A percentile compares a stretch with the other conserved stretches of the same genome.
Conservation (phyloP, 345 rosid genomes). For the Linum trigynum region DNA sequence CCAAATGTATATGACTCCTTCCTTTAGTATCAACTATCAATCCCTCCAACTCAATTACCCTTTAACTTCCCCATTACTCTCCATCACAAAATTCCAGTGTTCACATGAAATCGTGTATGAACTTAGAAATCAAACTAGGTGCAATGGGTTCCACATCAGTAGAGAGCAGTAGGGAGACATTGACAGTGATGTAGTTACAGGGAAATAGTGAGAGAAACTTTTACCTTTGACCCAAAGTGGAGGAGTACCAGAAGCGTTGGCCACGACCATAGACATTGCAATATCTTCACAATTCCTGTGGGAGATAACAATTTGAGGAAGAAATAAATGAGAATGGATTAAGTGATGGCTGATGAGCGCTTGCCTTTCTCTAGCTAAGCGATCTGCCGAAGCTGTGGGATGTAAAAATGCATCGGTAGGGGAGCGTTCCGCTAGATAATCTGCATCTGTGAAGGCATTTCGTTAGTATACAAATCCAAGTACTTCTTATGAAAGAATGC, state of each 20-base stretch:
- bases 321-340: not conserved
- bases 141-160: no score
- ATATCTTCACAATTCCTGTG: constrained; percentile 27
- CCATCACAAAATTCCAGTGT: not conserved
- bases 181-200: not conserved
- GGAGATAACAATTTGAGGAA: not conserved
- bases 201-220: not conserved
- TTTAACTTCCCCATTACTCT: not conserved
- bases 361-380: constrained; percentile 19
- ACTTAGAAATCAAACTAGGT: not conserved
- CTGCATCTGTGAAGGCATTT: constrained; percentile 14
- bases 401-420: no score
- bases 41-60: not conserved
- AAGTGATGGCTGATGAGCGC: not conserved
- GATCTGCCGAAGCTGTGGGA: no score
- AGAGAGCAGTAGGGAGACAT: not conserved
- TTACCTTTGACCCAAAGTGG: constrained; percentile 32
- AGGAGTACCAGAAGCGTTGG: constrained; percentile 27
- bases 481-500: constrained; percentile 1
- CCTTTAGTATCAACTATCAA: not conserved
- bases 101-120: not conserved
- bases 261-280: constrained; percentile 30
- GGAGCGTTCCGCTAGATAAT: no score
- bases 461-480: constrained; percentile 13
- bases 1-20: no score